Evolutionary conservation across 2,329 filamentous ascomycete genomes (phyloP), one percentile per base, ranked within the genome.

Genomic region (Bipolaris bicolor): DNA sequence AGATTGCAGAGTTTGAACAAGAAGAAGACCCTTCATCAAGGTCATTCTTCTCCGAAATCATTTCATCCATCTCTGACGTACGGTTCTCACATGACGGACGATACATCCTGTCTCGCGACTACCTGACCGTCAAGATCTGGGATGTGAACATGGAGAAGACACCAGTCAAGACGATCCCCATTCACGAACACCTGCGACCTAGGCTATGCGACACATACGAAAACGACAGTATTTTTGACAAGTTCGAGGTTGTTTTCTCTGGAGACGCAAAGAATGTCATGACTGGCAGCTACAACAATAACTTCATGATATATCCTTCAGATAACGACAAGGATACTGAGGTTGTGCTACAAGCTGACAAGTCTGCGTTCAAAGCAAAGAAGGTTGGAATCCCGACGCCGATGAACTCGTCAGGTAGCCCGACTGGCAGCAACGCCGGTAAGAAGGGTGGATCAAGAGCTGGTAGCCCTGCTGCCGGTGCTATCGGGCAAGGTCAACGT

Each of bases 241-340:
- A 99, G 79, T 99, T 99, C 66, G 95, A 99, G 79, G 95, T 99
- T 40, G 94, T 98, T 50, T 99, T 99, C 81, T 98, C 94, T 1
- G 95, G 95, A 22, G 94, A 98, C 77, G 92, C 92, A 37, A 96
- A 97, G 84, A 98, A 99, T 70, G 95, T 98, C 65, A 99, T 99
- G 95, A 99, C 95, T 5, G 95, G 95, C 69, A 97, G 92, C 76
- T 99, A 99, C 83, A 99, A 99, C 85, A 99, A 99, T 82, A 99
- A 99, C 82, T 98, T 99, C 83, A 99, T 99, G 95, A 99, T 99
- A 74, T 99, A 98, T 77, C 95, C 95, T 4, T 95, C 93, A 24
- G 94, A 98, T 71, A 91, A 93, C 6, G 91, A 94, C 66, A 96
- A 96, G 80, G 95, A 99, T 76, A 94, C 94, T 3, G 95, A 99